A percentile compares a stretch with the other conserved stretches of the same genome.
Conservation (phyloP, 805 yeast genomes). For the Starmerella floris region DNA sequence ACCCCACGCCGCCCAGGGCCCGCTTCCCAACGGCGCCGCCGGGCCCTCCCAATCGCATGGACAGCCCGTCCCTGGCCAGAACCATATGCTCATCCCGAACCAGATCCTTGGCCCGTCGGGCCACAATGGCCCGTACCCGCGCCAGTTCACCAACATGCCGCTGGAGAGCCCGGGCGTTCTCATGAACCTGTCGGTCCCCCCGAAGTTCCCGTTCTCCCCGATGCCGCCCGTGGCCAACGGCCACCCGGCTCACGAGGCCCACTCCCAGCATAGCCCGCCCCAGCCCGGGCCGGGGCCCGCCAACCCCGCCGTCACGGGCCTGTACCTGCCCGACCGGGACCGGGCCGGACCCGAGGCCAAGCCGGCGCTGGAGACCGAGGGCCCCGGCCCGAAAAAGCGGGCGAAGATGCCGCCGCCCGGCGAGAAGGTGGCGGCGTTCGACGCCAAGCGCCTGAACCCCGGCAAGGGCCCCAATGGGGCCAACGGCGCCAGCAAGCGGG, state of each 20-base stretch:
- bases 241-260: neutral
- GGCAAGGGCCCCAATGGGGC: neutral
- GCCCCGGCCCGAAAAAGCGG: no score
- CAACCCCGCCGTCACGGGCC: neutral
- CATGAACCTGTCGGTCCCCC: constrained; percentile 5
- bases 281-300: neutral
- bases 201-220: neutral
- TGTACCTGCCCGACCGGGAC: neutral
- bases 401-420: neutral
- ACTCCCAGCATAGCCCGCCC: neutral
- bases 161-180: constrained; percentile 10
- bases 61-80: neutral
- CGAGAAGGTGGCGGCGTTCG: neutral
- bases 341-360: neutral
- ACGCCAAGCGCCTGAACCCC: neutral
- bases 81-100: neutral
- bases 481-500: neutral
- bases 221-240: neutral
- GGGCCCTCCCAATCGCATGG: neutral
- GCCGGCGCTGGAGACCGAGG: neutral
- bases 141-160: constrained; percentile 1
- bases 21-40: neutral
- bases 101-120: neutral
- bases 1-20: neutral
- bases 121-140: neutral